Evolutionary conservation across 805 yeast genomes (phyloP).

Genomic region (Naumovozyma baii): DNA sequence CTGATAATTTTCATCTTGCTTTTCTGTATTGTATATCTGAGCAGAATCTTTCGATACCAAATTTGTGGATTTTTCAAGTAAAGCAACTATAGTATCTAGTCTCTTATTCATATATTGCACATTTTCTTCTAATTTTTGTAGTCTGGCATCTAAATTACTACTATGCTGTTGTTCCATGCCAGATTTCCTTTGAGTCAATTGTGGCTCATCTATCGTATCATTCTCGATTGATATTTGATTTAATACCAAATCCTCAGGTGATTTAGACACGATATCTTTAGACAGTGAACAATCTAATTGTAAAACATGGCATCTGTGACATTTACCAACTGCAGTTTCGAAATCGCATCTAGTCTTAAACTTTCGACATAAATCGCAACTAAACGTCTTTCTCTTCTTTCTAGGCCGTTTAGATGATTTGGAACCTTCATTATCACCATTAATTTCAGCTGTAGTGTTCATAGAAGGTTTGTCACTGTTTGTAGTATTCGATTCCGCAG

Average conservation of each 20-base stretch:
- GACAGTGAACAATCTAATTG: conserved; percentile 41
- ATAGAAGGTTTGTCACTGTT: no score
- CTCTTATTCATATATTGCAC: not conserved
- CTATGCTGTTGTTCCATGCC: no score
- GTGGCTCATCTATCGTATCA: no score
- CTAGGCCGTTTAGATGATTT: conserved; percentile 16
- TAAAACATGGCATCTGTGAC: conserved; percentile 44
- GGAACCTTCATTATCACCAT: not conserved
- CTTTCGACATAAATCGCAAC: conserved; percentile 44
- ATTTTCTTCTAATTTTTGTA: not conserved
- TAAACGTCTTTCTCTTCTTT: conserved; percentile 34
- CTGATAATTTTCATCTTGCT: no score
- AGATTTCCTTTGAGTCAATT: no score
- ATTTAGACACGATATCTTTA: conserved; percentile 13
- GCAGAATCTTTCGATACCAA: no score
- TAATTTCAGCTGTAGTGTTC: not conserved
- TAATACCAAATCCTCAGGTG: no score
- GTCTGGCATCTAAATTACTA: not conserved
- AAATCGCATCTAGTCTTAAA: conserved; percentile 51
- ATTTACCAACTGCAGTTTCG: conserved; percentile 35
- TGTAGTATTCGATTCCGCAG: no score
- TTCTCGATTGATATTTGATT: no score
- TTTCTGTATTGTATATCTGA: no score
- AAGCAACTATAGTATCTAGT: not conserved
- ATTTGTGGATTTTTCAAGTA: not conserved